These are phyloP conservation scores for Candida andamanensis DNA, from an alignment of 805 yeast species.

Conservation along the genomic window DNA sequence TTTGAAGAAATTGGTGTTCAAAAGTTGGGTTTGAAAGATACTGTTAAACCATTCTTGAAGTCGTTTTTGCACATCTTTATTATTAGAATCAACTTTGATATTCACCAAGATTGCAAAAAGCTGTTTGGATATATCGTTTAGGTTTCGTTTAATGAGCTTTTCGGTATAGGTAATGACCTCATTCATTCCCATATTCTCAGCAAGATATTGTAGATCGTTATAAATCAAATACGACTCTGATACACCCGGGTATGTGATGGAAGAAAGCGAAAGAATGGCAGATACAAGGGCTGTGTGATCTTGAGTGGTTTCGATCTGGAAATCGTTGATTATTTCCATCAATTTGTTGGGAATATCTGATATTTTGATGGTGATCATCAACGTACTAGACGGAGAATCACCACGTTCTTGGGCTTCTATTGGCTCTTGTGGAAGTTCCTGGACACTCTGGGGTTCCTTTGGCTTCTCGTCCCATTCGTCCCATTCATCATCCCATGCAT, in stretches of 20 bases:
- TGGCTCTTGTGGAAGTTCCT: not conserved
- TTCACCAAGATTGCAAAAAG: slow-evolving; percentile 7
- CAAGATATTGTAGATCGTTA: slow-evolving; percentile 30
- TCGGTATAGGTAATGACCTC: slow-evolving; percentile 11
- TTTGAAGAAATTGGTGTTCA: slow-evolving; percentile 20
- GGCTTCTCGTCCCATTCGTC: slow-evolving; percentile 22
- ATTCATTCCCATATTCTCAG: slow-evolving; percentile 8
- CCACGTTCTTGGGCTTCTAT: too few species aligned
- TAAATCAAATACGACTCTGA: slow-evolving; percentile 28
- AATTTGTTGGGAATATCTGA: slow-evolving; percentile 20
- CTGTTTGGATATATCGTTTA: slow-evolving; percentile 4
- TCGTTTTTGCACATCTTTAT: slow-evolving; percentile 4
- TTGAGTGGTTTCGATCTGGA: slow-evolving; percentile 15
- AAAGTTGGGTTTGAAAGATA: slow-evolving; percentile 17
- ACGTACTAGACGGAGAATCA: too few species aligned
- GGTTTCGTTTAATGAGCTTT: slow-evolving; percentile 3
- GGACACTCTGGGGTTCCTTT: slow-evolving; percentile 4
- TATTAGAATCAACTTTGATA: slow-evolving; percentile 4
- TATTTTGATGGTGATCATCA: slow-evolving; percentile 15
- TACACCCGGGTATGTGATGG: slow-evolving; percentile 27
- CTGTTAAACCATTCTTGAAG: slow-evolving; percentile 17
- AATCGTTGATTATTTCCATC: slow-evolving; percentile 19
- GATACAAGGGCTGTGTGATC: slow-evolving; percentile 17
- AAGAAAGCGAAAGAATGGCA: slow-evolving; percentile 26
- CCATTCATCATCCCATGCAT: slow-evolving; percentile 17